A percentile compares a stretch with the other conserved stretches of the same genome.
phyloP scores from a whole-genome alignment of 768 basidiomycete genomes.

The Jaapia argillacea region DNA sequence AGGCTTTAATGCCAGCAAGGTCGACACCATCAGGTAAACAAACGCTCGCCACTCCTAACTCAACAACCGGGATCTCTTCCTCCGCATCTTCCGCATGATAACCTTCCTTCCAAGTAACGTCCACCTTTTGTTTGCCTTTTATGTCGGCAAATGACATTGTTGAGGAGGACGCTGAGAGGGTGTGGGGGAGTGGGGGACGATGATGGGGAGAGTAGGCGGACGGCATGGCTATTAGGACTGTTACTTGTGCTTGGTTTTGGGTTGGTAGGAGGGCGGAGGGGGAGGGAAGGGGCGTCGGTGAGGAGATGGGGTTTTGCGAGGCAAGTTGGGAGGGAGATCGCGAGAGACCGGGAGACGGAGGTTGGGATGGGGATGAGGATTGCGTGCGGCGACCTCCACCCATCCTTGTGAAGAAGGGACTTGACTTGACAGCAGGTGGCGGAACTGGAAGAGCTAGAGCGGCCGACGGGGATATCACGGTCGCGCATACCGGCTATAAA shows the following conservation, averaged over 20 bases:
- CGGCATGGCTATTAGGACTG: slow-evolving; percentile 16
- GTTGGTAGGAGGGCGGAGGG: background rate
- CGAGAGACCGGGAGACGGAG: background rate
- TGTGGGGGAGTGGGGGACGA: background rate
- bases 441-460: background rate
- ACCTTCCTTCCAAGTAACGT: background rate
- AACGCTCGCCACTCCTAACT: slow-evolving; percentile 15
- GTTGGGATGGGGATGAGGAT: background rate
- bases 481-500: background rate
- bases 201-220: slow-evolving; percentile 5
- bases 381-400: background rate
- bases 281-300: background rate
- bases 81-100: slow-evolving; percentile 5
- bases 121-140: background rate
- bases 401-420: too few relatives aligned
- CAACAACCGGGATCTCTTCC: slow-evolving; percentile 12
- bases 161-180: background rate
- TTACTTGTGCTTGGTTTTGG: slow-evolving; percentile 5
- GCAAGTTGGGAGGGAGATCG: background rate
- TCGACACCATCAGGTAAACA: background rate
- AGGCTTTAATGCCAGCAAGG: too few relatives aligned
- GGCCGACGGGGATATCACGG: background rate
- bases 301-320: background rate
- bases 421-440: too few relatives aligned
- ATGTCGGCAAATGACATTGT: slow-evolving; percentile 1